Percentiles rank a stretch among this genome's conserved stretches.
These are phyloP conservation scores for Aspergillus nidulans DNA, from an alignment of 495 filamentous ascomycete species.

Conservation along the genomic window DNA sequence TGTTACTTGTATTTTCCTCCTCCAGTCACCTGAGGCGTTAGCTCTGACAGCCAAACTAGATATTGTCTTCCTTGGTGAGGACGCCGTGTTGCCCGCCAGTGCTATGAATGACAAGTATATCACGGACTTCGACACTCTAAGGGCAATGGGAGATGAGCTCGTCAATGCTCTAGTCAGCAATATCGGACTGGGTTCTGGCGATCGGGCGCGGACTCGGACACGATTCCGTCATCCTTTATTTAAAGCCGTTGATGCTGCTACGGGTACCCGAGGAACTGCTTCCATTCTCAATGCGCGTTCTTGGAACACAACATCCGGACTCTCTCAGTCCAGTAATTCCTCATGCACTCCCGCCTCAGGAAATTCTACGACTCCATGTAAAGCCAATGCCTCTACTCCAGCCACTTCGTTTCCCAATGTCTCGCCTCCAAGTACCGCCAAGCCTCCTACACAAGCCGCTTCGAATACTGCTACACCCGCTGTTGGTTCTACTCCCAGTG, in stretches of 20 bases:
- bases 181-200: conserved; percentile 6
- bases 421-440: not conserved
- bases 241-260: no score
- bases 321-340: no score
- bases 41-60: conserved; percentile 17
- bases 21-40: not conserved
- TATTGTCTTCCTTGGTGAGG: conserved; percentile 31
- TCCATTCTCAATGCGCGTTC: no score
- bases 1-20: conserved; percentile 29
- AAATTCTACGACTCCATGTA: no score
- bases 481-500: no score
- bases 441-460: no score
- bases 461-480: no score
- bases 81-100: conserved; percentile 26
- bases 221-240: no score
- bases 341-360: no score
- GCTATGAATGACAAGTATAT: conserved; percentile 32
- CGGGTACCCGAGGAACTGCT: no score
- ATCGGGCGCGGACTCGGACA: not conserved
- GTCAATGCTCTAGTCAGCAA: conserved; percentile 32
- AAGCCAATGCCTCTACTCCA: no score
- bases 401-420: not conserved
- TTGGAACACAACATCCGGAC: no score
- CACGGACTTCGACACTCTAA: conserved; percentile 32
- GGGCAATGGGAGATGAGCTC: conserved; percentile 30